Percentiles rank a stretch among this genome's conserved stretches.
phyloP scores from a whole-genome alignment of 495 filamentous ascomycete species.

The Lentithecium fluviatile region DNA sequence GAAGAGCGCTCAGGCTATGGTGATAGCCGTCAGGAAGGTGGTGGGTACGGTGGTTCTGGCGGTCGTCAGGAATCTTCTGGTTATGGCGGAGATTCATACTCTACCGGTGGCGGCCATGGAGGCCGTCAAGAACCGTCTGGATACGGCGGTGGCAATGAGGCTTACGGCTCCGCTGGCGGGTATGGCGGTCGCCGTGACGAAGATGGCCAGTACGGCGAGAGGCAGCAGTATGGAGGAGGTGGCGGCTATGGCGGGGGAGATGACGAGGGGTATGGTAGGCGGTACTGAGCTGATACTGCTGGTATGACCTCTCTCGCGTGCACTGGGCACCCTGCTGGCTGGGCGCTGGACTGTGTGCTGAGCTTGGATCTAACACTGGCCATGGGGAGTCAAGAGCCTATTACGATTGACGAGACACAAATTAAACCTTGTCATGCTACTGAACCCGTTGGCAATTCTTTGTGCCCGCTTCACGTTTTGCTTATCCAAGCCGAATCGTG shows the following conservation, averaged over 20 bases:
- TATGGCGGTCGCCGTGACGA: slow-evolving; percentile 1
- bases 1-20: slow-evolving; percentile 12
- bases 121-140: slow-evolving; percentile 2
- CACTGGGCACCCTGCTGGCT: no score
- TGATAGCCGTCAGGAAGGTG: slow-evolving; percentile 3
- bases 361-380: no score
- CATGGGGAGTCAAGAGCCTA: no score
- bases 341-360: no score
- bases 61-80: slow-evolving; percentile 7
- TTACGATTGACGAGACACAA: no score
- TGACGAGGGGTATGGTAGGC: not conserved
- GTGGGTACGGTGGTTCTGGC: slow-evolving; percentile 10
- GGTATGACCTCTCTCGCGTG: no score
- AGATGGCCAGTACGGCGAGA: not conserved
- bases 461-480: no score
- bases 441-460: no score
- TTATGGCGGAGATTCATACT: slow-evolving; percentile 1
- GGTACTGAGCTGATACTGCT: no score
- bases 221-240: slow-evolving; percentile 2
- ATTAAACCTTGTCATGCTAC: no score
- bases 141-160: not conserved
- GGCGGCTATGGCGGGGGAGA: not conserved
- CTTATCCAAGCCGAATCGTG: no score
- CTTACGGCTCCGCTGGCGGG: not conserved
- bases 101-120: slow-evolving; percentile 4